Evolutionary conservation across 805 yeast genomes (phyloP), one percentile per base, ranked within the genome.

Genomic region (Saccharomycopsis sp.): DNA sequence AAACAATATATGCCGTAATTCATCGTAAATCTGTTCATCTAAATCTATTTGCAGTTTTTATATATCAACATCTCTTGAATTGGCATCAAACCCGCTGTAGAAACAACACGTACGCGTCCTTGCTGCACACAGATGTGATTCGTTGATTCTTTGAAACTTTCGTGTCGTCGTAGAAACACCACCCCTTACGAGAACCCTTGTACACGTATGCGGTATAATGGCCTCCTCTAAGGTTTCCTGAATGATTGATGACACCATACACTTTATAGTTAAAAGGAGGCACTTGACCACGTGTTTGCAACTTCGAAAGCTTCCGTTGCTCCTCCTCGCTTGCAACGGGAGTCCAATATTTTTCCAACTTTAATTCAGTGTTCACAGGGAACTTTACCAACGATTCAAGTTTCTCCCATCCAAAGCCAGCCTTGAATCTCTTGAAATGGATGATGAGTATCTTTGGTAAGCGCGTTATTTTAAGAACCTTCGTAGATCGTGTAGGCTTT

Each of bases 111-210:
- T 91, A 91, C 3, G 96, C 97, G 69, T 86, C 87, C 53, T 79
- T 74, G 63, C 86, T 86, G 51, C 87, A 73, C 15, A 87, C 90
- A 46, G 79, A 79, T 41, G 69, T 73, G 8, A 72, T 68, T 18
- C 76, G 73, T 57, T 82, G 79, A 48, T 79, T 76, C 55, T 74
- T 78, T 24, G 80, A 74, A n/a, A 86, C 84, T 57, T 77, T 79
- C 0, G 88, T 79, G 69, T 91, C 97, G 69, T 91, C 97, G 69
- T 85, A 91, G 61, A 83, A 81, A 65, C 88, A 83, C 97, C 97
- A 91, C 1, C 84, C 86, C 54, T 74, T 73, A 46, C 66, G 70
- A 20, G 69, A 68, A 24, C 83, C 83, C 65, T 89, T 89, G 66
- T 82, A 73, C 2, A 89, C 92, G 66, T 76, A 88, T 0, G 96